Base-by-base conservation (phyloP, 768 basidiomycete species). In the Boletus rex-veris region DNA sequence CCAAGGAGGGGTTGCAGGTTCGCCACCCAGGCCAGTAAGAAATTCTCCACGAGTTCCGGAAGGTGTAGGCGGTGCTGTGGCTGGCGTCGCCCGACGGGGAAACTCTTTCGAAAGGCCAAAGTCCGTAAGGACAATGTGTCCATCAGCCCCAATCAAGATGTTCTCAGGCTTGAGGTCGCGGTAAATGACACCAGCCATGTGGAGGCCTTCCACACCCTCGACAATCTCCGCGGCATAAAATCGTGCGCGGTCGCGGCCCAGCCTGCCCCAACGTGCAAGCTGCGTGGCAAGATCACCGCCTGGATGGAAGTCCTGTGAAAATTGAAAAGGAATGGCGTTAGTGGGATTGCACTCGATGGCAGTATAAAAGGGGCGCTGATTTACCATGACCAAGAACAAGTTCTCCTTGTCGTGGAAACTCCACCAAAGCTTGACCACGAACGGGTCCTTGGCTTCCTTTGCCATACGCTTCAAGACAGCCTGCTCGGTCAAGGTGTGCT, bases 191-290 rank as follows among this genome's bases (percentile, higher is more conserved):
- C 96, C 96, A 5, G 89, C 86, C 14, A 85, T 83, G 65, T 98
- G 96, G 38, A 99, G 78, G 37, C 94, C 93, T 73, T 97, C 94
- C 33, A 96, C 85, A 45, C 96, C 97, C 64, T 98, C 94, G 10
- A 94, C 92, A 52, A 99, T 96, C 70, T 99, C 97, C 18, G 92
- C 92, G 30, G 94, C 92, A 65, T 98, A 99, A 75, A 99, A 99
- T 18, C 97, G 81, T 21, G 96, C 93, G 33, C 97, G 84, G 64
- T 97, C 92, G 18, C 92, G 83, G 3, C 97, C 97, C 7, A 99
- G 75, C 41, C 92, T 82, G 14, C 96, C 94, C 91, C 94, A 95
- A 37, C 95, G 83, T 41, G 94, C 92, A 56, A 99, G 86, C 71
- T 98, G 97, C 26, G 97, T 98, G 11, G 96, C 97, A 38, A 99